Conservation (phyloP, 2,329 filamentous ascomycete genomes). For the Epichloe gansuensis region DNA sequence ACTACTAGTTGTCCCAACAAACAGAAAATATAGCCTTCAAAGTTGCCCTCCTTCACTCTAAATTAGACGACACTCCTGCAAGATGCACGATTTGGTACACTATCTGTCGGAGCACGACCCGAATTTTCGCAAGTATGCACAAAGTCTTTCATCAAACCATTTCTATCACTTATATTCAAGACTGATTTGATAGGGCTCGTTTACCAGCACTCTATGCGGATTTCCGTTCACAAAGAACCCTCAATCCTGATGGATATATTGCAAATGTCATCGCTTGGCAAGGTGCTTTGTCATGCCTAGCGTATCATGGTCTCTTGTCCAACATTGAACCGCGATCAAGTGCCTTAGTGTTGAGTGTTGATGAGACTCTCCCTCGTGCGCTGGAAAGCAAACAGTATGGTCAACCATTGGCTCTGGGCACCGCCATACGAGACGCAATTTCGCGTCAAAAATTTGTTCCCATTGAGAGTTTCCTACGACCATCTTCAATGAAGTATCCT, state of each 20-base stretch:
- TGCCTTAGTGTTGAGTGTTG: constrained; percentile 39
- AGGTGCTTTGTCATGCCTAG: constrained; percentile 56
- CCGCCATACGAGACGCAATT: constrained; percentile 65
- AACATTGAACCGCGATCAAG: constrained; percentile 28
- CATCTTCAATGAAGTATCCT: constrained; percentile 59
- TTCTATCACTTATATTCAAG: not conserved
- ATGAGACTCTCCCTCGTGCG: constrained; percentile 53
- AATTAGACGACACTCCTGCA: not conserved
- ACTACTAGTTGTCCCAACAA: not conserved
- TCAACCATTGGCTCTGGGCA: constrained; percentile 64
- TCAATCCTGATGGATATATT: constrained; percentile 74
- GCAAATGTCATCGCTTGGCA: constrained; percentile 75
- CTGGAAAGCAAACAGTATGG: constrained; percentile 70
- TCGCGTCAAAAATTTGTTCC: constrained; percentile 56
- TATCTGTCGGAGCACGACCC: constrained; percentile 50
- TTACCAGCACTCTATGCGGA: constrained; percentile 82
- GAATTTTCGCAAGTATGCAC: constrained; percentile 43
- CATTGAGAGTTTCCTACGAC: constrained; percentile 51
- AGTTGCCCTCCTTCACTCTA: not conserved
- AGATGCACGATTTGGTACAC: constrained; percentile 54
- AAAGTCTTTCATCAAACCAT: not conserved
- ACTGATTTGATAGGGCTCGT: constrained; percentile 44
- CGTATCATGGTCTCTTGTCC: constrained; percentile 44
- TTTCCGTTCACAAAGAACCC: constrained; percentile 57
- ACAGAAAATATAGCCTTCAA: not conserved